phyloP scores from a whole-genome alignment of 176 grass and related monocot species.

The Miscanthus lutarioriparius region DNA sequence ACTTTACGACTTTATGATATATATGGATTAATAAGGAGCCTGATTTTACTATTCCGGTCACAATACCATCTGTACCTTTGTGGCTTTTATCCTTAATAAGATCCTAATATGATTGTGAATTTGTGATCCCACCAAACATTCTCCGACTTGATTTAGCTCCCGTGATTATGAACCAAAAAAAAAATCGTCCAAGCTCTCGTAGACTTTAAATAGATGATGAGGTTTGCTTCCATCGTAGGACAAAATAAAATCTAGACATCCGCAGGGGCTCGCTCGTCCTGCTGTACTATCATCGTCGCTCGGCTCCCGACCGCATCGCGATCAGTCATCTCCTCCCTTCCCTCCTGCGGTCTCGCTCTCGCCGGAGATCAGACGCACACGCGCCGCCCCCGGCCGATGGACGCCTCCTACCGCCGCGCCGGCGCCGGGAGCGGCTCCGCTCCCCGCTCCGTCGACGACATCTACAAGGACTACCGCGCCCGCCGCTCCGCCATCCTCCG shows the following conservation, averaged over 20 bases:
- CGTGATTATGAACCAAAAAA: too few species aligned
- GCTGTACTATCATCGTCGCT: background rate
- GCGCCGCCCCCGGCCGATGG: constrained; percentile 31
- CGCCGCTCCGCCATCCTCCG: constrained; percentile 71
- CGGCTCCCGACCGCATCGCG: constrained; percentile 44
- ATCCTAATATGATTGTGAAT: too few species aligned
- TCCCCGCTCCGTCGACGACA: constrained; percentile 61
- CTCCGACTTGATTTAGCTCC: too few species aligned
- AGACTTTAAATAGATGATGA: background rate
- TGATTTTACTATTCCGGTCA: too few species aligned
- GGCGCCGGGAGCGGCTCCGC: constrained; percentile 27
- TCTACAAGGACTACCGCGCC: constrained; percentile 62
- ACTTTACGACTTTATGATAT: too few species aligned
- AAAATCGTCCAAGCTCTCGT: background rate
- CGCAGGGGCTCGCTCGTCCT: background rate
- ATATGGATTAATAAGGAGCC: too few species aligned
- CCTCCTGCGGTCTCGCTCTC: background rate
- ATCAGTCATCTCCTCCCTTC: constrained; percentile 32
- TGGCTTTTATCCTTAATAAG: too few species aligned
- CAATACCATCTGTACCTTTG: too few species aligned
- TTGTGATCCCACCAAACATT: too few species aligned
- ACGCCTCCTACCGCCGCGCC: constrained; percentile 45
- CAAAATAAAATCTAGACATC: background rate
- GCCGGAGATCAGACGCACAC: constrained; percentile 44
- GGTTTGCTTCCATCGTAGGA: background rate